Evolutionary conservation across 2,329 filamentous ascomycete species (phyloP), one percentile per base, ranked within the genome.

Genomic region (Teratosphaeria epicoccoides): DNA sequence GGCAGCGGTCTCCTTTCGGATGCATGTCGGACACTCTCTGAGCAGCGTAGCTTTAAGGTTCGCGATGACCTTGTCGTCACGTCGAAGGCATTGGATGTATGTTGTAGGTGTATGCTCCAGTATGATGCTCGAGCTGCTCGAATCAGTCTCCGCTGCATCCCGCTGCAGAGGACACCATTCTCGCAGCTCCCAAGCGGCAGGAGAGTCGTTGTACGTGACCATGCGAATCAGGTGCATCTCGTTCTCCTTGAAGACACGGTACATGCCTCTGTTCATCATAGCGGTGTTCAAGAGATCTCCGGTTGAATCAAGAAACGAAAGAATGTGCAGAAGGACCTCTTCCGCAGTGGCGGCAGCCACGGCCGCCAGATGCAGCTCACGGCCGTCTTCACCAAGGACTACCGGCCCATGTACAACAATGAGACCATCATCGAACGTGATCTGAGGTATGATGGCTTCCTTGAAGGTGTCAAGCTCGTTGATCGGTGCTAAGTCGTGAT

Each of bases 171-270:
- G 75, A 46, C 74, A 76, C 65, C 80, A 77, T 58, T 83, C 77
- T 12, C 78, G 74, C 47, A 79, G 68, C 58, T 83, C 80, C 77
- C 77, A 82, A 0, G 78, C 79, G 1, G 80, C 71, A 5, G 78
- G 72, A 1, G 78, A 82, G 68, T 76, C 74, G 46, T 73, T 76
- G 49, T 69, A 73, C 3, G 80, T 61, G 0, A 77, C 71, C 5
- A 65, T 67, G 47, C 76, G 76, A 51, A 82, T 73, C 2, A 82
- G 67, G 0, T 69, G 62, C 46, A 82, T 66, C 57, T 82, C 78
- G 58, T 81, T 71, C 20, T 71, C 67, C 61, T 81, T 80, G 66
- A 79, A 83, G 0, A 79, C 72, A 3, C 69, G 69, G 58, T 80
- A 80, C 64, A 82, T 81, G 20, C 74, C 75, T 46, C 70, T 72